phyloP scores from a whole-genome alignment of 1,284 basidiomycete genomes.

The Naganishia sp. region DNA sequence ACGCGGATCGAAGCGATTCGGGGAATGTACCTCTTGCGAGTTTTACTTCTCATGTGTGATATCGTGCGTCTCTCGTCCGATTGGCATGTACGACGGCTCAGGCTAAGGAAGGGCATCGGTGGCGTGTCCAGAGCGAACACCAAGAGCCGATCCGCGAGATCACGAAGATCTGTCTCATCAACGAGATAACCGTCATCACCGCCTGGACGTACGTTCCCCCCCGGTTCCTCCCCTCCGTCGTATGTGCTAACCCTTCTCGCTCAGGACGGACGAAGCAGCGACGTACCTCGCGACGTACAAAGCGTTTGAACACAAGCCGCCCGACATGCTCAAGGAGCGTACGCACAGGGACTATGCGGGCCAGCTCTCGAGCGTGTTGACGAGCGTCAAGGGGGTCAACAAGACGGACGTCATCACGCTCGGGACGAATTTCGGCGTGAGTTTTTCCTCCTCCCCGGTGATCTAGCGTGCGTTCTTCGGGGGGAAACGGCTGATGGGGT shows the following conservation, averaged over 20 bases:
- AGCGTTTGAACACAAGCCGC: constrained; percentile 88
- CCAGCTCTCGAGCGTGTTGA: constrained; percentile 80
- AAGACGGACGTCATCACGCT: constrained; percentile 96
- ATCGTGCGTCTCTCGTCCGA: constrained; percentile 62
- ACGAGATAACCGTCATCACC: constrained; percentile 87
- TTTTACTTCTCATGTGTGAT: constrained; percentile 90
- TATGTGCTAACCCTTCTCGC: not conserved
- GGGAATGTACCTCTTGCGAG: constrained; percentile 75
- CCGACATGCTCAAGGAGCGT: constrained; percentile 90
- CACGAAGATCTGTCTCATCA: constrained; percentile 88
- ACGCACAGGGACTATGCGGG: constrained; percentile 83
- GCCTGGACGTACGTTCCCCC: constrained; percentile 75
- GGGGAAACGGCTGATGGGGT: too few species aligned
- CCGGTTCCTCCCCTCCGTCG: not conserved
- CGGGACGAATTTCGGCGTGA: constrained; percentile 86
- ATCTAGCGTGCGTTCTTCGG: too few species aligned
- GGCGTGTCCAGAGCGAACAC: constrained; percentile 71
- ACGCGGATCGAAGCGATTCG: constrained; percentile 83
- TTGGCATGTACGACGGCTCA: not conserved
- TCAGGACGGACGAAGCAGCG: constrained; percentile 86
- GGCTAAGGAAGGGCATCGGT: not conserved
- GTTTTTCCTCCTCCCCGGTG: not conserved
- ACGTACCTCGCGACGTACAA: constrained; percentile 90
- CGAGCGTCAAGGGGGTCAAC: constrained; percentile 89
- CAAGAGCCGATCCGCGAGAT: constrained; percentile 87